Percentiles rank a stretch among this genome's conserved stretches.
phyloP scores from a whole-genome alignment of 768 basidiomycete genomes.

The Termitomyces sp. region DNA sequence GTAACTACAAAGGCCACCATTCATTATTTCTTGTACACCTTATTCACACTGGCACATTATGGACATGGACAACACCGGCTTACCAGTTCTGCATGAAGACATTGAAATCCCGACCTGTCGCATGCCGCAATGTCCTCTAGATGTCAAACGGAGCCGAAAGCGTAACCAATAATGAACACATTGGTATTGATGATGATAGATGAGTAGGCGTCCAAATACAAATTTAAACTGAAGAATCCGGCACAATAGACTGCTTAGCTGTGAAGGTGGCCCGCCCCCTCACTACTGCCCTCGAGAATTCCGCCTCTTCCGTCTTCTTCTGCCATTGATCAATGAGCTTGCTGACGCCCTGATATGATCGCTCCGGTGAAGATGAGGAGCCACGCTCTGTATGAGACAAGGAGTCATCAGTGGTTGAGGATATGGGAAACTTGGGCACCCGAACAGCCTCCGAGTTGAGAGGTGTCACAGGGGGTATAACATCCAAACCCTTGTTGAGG shows the following conservation, averaged over 20 bases:
- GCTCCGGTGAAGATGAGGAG: conserved; percentile 62
- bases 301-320: conserved; percentile 63
- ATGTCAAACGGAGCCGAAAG: not conserved
- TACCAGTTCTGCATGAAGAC: no score
- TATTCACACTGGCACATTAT: no score
- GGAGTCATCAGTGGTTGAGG: conserved; percentile 16
- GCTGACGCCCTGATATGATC: conserved; percentile 77
- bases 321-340: conserved; percentile 88
- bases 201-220: not conserved
- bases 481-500: conserved; percentile 12
- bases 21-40: no score
- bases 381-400: conserved; percentile 23
- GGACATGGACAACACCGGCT: no score
- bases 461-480: conserved; percentile 21
- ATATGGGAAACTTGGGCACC: conserved; percentile 12
- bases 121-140: not conserved
- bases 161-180: not conserved
- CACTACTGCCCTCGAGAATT: conserved; percentile 26
- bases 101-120: no score
- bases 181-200: not conserved
- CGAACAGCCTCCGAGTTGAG: conserved; percentile 21
- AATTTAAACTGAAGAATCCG: conserved; percentile 12
- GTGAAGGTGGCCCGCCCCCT: conserved; percentile 28
- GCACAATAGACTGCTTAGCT: conserved; percentile 34
- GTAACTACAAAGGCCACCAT: no score